Percentiles rank a stretch among this genome's conserved stretches.
Conservation (phyloP, 2,329 filamentous ascomycete genomes). For the Pseudocercospora musae region DNA sequence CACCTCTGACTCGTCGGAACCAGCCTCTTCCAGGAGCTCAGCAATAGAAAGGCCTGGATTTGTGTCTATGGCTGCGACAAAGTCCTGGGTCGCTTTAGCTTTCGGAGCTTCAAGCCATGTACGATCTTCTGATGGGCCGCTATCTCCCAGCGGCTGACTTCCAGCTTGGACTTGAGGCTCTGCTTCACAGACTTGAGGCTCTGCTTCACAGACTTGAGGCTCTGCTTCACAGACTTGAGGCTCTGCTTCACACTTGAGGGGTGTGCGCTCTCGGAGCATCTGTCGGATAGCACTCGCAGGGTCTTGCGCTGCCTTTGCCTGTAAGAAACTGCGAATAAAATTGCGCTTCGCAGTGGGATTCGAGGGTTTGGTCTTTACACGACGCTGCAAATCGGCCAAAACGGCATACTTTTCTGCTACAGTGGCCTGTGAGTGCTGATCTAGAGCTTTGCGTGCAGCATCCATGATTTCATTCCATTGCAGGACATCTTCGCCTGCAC, state of each 20-base stretch:
- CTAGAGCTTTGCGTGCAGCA: constrained; percentile 5
- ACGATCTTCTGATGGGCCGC: too few relatives aligned
- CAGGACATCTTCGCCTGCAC: neutral
- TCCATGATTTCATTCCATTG: constrained; percentile 4
- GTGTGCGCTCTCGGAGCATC: neutral
- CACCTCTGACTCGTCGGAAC: neutral
- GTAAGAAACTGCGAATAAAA: neutral
- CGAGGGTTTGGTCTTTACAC: neutral
- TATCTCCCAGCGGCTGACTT: too few relatives aligned
- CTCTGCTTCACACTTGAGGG: neutral
- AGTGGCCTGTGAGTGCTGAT: neutral
- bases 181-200: neutral
- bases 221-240: neutral
- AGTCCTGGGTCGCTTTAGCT: neutral
- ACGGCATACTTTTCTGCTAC: constrained; percentile 7
- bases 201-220: neutral
- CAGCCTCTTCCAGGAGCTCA: neutral
- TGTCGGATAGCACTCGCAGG: neutral
- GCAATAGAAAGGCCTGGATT: neutral
- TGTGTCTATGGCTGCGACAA: neutral
- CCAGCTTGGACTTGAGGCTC: too few relatives aligned
- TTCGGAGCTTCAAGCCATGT: too few relatives aligned
- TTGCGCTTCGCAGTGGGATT: neutral
- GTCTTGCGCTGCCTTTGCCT: neutral
- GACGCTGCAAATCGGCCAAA: neutral